Conservation (phyloP, 2,329 filamentous ascomycete species). For the Colletotrichum limetticola region DNA sequence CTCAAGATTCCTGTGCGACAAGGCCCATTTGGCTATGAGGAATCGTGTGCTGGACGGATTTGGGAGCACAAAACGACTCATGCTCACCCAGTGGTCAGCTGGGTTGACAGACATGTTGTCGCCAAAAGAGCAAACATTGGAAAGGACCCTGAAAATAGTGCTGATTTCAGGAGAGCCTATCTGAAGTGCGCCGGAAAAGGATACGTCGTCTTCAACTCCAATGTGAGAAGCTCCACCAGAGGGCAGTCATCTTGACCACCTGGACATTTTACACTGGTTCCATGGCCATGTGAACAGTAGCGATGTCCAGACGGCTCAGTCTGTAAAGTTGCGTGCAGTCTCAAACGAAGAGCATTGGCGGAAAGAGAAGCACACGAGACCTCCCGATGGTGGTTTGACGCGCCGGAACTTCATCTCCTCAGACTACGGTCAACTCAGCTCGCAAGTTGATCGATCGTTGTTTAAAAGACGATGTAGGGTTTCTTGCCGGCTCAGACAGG, state of each 20-base stretch:
- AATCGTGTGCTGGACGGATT: background rate
- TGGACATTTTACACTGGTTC: background rate
- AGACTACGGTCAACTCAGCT: background rate
- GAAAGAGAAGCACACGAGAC: background rate
- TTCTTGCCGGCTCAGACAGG: conserved; percentile 21
- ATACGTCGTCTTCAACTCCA: background rate
- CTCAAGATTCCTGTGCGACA: background rate
- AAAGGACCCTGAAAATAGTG: conserved; percentile 13
- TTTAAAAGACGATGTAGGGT: conserved; percentile 4
- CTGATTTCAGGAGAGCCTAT: background rate
- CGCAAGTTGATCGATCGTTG: background rate
- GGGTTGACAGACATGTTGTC: background rate
- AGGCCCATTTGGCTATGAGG: background rate
- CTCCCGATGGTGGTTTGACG: background rate
- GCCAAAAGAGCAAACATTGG: background rate
- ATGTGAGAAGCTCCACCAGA: background rate
- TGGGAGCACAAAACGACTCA: background rate
- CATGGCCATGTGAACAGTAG: background rate
- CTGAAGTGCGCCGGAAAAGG: background rate
- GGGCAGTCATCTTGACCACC: background rate
- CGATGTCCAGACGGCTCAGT: background rate
- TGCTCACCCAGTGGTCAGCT: background rate
- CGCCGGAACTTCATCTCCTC: conserved; percentile 31
- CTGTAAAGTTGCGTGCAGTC: background rate
- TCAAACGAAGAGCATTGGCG: background rate